phyloP scores from a whole-genome alignment of 257 asterid genomes.

The Cynanchum wilfordii region DNA sequence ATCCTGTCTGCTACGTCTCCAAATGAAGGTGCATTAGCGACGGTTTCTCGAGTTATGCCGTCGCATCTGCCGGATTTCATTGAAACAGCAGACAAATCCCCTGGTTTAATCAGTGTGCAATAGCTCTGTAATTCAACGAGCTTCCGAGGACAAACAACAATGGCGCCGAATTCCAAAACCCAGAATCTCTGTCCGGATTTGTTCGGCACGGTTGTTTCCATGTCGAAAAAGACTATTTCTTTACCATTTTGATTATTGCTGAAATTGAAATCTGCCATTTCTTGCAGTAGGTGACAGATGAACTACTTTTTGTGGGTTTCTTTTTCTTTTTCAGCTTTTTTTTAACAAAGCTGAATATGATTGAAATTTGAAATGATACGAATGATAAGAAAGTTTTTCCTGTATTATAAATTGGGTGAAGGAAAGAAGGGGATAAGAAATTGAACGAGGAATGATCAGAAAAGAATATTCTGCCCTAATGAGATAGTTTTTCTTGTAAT shows the following conservation, averaged over 20 bases:
- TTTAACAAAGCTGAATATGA: neutral
- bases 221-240: conserved; percentile 83
- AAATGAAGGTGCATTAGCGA: conserved; percentile 62
- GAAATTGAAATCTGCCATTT: conserved; percentile 30
- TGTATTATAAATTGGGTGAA: conserved; percentile 5
- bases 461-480: conserved; percentile 44
- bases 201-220: conserved; percentile 80
- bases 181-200: conserved; percentile 53
- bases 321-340: neutral
- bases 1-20: conserved; percentile 69
- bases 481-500: conserved; percentile 70
- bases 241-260: conserved; percentile 22
- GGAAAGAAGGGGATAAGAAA: conserved; percentile 14
- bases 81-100: conserved; percentile 55
- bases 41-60: conserved; percentile 71
- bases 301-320: neutral
- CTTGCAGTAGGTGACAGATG: neutral
- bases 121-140: conserved; percentile 73
- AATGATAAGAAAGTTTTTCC: neutral
- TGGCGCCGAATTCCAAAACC: conserved; percentile 85
- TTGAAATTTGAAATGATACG: neutral
- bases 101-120: conserved; percentile 74
- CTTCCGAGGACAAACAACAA: conserved; percentile 66
- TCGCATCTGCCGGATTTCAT: conserved; percentile 42
- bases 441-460: conserved; percentile 23